These are phyloP conservation scores for Picea glauca DNA, from an alignment of 75 land plant species.

Conservation along the genomic window DNA sequence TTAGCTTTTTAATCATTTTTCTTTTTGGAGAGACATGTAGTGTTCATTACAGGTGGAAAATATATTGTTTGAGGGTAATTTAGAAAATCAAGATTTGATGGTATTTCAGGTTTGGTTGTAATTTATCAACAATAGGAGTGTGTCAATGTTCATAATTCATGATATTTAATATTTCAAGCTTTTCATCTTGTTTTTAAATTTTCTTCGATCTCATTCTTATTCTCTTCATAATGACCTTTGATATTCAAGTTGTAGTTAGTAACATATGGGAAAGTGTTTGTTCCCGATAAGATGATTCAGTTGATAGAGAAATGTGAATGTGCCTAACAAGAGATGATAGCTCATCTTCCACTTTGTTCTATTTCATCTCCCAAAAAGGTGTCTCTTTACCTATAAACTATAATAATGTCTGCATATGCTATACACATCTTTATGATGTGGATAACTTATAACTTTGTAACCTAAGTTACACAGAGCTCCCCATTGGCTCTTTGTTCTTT, in stretches of 20 bases:
- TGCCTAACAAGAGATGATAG: conserved; percentile 93
- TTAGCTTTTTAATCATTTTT: neutral
- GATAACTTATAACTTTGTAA: too few relatives aligned
- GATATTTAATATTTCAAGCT: neutral
- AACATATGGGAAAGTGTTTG: conserved; percentile 81
- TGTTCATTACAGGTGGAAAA: conserved; percentile 71
- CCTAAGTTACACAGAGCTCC: too few relatives aligned
- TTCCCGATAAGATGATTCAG: conserved; percentile 82
- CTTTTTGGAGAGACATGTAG: conserved; percentile 46
- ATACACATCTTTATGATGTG: too few relatives aligned
- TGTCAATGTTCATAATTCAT: neutral
- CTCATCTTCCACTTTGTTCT: conserved; percentile 90
- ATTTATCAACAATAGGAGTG: neutral
- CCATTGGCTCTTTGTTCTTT: too few relatives aligned
- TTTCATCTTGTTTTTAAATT: neutral
- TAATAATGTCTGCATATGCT: too few relatives aligned
- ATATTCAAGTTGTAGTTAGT: conserved; percentile 45
- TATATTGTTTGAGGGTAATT: conserved; percentile 57
- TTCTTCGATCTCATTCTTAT: neutral
- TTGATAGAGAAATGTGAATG: conserved; percentile 86
- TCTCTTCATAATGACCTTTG: neutral
- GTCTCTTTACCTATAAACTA: too few relatives aligned
- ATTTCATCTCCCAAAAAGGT: conserved; percentile 58
- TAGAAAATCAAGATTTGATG: conserved; percentile 57
- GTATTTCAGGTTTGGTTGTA: conserved; percentile 49